These are phyloP conservation scores for Lentinus polychrous DNA, from an alignment of 1,284 basidiomycete species.

Conservation along the genomic window DNA sequence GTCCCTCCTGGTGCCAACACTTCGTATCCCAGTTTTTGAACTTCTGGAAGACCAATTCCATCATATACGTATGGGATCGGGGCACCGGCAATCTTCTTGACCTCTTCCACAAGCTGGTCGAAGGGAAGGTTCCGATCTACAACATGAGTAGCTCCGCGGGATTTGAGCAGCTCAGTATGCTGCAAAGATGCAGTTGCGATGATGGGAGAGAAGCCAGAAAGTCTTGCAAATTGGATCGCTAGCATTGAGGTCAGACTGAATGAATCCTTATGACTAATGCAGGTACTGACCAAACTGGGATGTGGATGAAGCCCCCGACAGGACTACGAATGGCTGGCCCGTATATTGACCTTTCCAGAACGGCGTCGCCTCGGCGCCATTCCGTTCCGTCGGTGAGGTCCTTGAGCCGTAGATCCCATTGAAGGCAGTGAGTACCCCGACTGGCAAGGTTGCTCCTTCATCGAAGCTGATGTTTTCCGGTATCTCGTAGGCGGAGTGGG, in stretches of 20 bases:
- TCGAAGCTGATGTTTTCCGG: background rate
- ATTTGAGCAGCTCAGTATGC: constrained; percentile 35
- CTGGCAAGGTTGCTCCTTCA: background rate
- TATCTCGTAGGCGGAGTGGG: background rate
- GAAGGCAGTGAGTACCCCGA: background rate
- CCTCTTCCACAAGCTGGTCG: background rate
- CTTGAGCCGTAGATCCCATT: background rate
- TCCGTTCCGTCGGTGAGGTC: background rate
- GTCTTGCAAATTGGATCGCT: constrained; percentile 37
- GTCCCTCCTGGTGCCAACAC: constrained; percentile 8
- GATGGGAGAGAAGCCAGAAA: constrained; percentile 43
- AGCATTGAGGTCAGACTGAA: background rate
- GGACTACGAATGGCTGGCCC: constrained; percentile 23
- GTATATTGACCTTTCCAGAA: constrained; percentile 22
- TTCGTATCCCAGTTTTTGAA: constrained; percentile 8
- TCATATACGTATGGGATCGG: constrained; percentile 11
- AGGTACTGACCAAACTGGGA: constrained; percentile 24
- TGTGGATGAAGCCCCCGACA: constrained; percentile 27
- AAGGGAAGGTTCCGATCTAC: constrained; percentile 20
- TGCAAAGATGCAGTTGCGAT: constrained; percentile 39
- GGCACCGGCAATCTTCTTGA: constrained; percentile 6
- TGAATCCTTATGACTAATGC: no score
- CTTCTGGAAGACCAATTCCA: constrained; percentile 4
- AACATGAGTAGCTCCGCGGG: constrained; percentile 43
- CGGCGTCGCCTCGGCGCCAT: constrained; percentile 9